Conservation (phyloP, 1,284 basidiomycete genomes). For the Sanghuangporus sanghuang region DNA sequence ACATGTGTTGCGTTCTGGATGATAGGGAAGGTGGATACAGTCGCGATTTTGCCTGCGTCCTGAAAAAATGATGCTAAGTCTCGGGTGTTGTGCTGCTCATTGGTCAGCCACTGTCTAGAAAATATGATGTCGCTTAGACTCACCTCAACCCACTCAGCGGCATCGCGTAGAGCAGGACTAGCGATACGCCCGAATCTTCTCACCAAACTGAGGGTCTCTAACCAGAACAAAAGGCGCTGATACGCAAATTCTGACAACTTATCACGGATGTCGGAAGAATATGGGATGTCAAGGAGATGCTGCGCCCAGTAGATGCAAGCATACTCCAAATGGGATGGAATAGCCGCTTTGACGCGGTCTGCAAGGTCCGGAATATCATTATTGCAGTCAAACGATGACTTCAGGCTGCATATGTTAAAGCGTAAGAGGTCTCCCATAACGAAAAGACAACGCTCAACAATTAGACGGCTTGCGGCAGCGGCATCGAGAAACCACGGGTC, state of each 20-base stretch:
- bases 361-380: conserved; percentile 4
- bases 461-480: background rate
- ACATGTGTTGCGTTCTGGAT: conserved; percentile 21
- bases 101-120: background rate
- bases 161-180: background rate
- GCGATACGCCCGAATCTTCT: conserved; percentile 5
- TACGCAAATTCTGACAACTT: conserved; percentile 17
- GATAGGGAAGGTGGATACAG: conserved; percentile 16
- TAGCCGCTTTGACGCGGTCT: background rate
- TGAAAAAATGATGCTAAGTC: background rate
- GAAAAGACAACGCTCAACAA: background rate
- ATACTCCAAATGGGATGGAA: background rate
- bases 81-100: background rate
- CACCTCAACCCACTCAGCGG: background rate
- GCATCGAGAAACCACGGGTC: background rate
- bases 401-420: conserved; percentile 9
- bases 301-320: background rate
- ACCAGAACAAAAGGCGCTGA: conserved; percentile 24
- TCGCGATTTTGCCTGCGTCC: conserved; percentile 19
- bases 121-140: background rate
- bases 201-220: conserved; percentile 27
- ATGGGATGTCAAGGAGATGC: conserved; percentile 1
- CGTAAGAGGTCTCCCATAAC: background rate
- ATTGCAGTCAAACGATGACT: conserved; percentile 4
- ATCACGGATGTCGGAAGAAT: background rate